Evolutionary conservation across 2,329 filamentous ascomycete genomes (phyloP).

Genomic region (Phoma sp.): DNA sequence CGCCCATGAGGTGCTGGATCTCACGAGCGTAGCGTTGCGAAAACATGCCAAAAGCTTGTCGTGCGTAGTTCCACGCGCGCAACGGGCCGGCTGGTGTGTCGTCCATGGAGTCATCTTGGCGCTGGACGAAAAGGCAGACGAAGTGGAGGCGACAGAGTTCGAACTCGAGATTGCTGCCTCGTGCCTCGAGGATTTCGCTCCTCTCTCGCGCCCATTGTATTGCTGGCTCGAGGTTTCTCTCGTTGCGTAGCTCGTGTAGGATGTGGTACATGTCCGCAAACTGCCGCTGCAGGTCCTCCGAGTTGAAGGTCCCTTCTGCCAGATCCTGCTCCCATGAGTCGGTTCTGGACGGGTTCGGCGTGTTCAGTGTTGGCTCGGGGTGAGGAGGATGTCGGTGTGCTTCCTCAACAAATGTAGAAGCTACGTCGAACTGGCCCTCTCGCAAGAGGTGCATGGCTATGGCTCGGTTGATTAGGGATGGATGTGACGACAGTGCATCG

Average conservation of each 20-base stretch:
- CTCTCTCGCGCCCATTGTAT: conserved; percentile 86
- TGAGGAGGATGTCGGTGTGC: conserved; percentile 58
- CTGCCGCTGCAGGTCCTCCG: conserved; percentile 74
- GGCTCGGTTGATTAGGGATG: conserved; percentile 84
- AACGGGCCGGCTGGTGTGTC: conserved; percentile 56
- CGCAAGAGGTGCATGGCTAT: conserved; percentile 96
- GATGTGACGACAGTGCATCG: conserved; percentile 78
- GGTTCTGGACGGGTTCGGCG: conserved; percentile 40
- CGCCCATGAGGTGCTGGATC: conserved; percentile 80
- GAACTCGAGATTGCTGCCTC: conserved; percentile 93
- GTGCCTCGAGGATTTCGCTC: conserved; percentile 73
- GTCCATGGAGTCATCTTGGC: conserved; percentile 54
- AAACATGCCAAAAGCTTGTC: conserved; percentile 76
- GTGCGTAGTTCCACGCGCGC: conserved; percentile 78
- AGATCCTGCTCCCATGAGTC: conserved; percentile 54
- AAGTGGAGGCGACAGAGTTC: conserved; percentile 91
- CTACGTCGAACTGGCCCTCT: conserved; percentile 91
- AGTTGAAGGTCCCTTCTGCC: conserved; percentile 66
- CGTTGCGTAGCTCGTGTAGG: conserved; percentile 74
- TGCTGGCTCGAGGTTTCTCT: conserved; percentile 78
- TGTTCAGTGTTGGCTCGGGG: conserved; percentile 47
- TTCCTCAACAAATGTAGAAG: conserved; percentile 83
- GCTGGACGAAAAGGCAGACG: conserved; percentile 76
- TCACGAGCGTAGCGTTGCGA: conserved; percentile 77
- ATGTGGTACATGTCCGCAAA: conserved; percentile 94